A percentile compares a stretch with the other conserved stretches of the same genome.
Evolutionary conservation across 2,329 filamentous ascomycete species (phyloP).

Genomic region (Penicillium sp.): DNA sequence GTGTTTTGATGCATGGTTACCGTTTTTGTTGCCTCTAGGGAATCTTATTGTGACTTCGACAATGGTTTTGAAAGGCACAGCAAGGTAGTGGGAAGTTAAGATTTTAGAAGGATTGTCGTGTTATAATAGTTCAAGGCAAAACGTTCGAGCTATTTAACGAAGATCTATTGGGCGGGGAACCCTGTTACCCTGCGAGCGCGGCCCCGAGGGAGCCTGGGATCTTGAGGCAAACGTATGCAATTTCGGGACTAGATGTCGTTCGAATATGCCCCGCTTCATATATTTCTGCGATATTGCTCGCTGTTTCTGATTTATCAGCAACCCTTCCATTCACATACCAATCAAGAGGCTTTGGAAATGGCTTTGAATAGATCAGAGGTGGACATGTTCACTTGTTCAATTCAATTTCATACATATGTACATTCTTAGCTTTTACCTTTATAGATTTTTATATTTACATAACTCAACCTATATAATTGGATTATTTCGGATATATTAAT

Average conservation of each 20-base stretch:
- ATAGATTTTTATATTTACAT: background rate
- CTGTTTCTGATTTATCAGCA: background rate
- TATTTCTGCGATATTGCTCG: background rate
- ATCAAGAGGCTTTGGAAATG: background rate
- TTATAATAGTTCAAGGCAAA: background rate
- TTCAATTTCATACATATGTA: background rate
- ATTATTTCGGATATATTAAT: background rate
- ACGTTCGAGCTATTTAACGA: background rate
- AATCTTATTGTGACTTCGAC: background rate
- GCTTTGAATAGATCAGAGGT: background rate
- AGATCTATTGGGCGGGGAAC: background rate
- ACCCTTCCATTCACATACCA: background rate
- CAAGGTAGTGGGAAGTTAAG: background rate
- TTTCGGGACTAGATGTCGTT: background rate
- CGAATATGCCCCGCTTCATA: background rate
- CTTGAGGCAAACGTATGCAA: background rate
- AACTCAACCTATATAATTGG: background rate
- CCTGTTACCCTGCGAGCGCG: background rate
- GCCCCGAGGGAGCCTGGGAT: background rate
- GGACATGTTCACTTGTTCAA: background rate
- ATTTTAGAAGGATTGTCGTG: background rate
- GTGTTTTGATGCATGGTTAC: background rate
- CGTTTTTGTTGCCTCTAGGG: background rate
- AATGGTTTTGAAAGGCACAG: background rate
- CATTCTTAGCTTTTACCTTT: background rate